A percentile compares a stretch with the other conserved stretches of the same genome.
phyloP scores from a whole-genome alignment of 2,329 filamentous ascomycete genomes.

The Penicillium frequentans region DNA sequence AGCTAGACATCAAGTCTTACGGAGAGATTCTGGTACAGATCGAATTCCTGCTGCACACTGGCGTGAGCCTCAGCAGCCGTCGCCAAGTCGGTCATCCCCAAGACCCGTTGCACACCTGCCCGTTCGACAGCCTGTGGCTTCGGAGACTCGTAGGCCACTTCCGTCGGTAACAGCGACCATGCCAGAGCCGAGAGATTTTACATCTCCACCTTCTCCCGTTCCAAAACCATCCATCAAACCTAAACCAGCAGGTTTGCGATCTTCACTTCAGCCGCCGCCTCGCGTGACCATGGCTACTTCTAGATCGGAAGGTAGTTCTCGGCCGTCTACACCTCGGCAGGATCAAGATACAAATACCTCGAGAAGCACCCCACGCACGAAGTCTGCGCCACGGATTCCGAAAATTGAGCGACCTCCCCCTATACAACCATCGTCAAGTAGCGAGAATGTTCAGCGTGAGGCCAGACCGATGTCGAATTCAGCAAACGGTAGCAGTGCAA shows the following conservation, averaged over 20 bases:
- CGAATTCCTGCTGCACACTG: slow-evolving; percentile 21
- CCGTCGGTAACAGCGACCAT: slow-evolving; percentile 14
- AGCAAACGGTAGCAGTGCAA: slow-evolving; percentile 15
- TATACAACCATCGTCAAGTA: slow-evolving; percentile 32
- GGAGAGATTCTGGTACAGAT: slow-evolving; percentile 11
- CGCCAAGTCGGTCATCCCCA: slow-evolving; percentile 15
- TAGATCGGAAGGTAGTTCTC: slow-evolving; percentile 27
- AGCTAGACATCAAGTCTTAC: slow-evolving; percentile 1
- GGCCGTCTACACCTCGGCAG: slow-evolving; percentile 15
- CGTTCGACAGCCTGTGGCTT: slow-evolving; percentile 11
- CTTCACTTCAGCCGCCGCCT: slow-evolving; percentile 21
- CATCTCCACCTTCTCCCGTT: slow-evolving; percentile 20
- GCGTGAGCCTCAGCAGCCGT: slow-evolving; percentile 21
- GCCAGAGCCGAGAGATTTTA: slow-evolving; percentile 24
- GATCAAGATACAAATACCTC: slow-evolving; percentile 13
- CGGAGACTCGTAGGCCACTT: slow-evolving; percentile 16
- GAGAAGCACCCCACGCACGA: slow-evolving; percentile 17
- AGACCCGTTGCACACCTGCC: slow-evolving; percentile 5
- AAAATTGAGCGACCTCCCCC: slow-evolving; percentile 7
- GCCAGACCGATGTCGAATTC: slow-evolving; percentile 27
- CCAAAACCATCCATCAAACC: slow-evolving; percentile 37
- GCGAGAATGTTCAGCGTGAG: slow-evolving; percentile 32
- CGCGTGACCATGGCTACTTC: slow-evolving; percentile 9
- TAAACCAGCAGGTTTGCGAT: slow-evolving; percentile 36
- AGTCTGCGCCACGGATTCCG: slow-evolving; percentile 19